Evolutionary conservation across 176 grass and related monocot genomes (phyloP).

Genomic region (Microstegium vimineum): DNA sequence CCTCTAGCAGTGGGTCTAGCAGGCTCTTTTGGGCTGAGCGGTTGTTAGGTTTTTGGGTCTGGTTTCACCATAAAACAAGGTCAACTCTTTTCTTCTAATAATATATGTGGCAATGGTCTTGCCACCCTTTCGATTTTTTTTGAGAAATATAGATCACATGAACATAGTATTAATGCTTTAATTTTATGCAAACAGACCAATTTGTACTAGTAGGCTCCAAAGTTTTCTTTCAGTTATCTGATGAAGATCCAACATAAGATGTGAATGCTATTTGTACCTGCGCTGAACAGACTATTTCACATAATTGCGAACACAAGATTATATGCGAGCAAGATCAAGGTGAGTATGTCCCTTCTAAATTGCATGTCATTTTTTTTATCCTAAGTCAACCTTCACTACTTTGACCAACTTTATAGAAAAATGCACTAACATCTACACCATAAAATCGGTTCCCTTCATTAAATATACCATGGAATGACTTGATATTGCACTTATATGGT

Average conservation of each 20-base stretch:
- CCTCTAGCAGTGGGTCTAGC: not conserved
- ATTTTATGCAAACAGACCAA: slow-evolving; percentile 3
- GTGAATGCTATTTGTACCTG: not conserved
- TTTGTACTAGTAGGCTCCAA: not conserved
- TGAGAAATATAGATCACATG: not conserved
- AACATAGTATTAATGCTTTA: not conserved
- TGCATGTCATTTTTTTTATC: not conserved
- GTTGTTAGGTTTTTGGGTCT: not conserved
- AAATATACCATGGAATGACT: not conserved
- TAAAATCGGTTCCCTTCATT: not conserved
- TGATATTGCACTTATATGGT: not conserved
- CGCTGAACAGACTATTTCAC: not conserved
- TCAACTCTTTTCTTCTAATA: not conserved
- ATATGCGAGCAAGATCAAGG: not conserved
- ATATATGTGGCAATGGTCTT: not conserved
- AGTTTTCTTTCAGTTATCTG: not conserved
- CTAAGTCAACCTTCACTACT: not conserved
- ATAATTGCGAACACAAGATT: slow-evolving; percentile 1
- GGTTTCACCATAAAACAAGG: not conserved
- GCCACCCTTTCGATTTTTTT: not conserved
- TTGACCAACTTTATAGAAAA: not conserved
- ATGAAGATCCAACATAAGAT: not conserved
- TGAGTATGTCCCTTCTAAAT: not conserved
- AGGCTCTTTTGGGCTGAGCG: not conserved
- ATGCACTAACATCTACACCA: not conserved